Evolutionary conservation across 1,284 basidiomycete genomes (phyloP).

Genomic region (Cryptococcus floricola): DNA sequence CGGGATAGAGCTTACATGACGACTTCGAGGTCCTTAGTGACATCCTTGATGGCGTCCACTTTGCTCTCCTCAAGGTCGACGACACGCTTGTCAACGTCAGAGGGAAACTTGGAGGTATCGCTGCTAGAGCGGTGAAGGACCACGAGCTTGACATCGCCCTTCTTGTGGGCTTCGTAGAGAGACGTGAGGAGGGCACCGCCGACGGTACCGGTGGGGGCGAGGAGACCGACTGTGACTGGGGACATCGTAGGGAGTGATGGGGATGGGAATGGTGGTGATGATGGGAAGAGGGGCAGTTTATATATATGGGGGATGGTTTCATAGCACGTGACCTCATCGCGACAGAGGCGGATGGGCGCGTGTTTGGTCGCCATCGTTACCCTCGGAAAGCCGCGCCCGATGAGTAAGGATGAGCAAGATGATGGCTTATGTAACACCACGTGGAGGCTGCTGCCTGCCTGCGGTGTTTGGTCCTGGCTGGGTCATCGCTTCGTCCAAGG

Average conservation of each 20-base stretch:
- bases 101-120: conserved; percentile 14
- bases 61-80: conserved; percentile 12
- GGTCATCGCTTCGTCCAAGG: no score
- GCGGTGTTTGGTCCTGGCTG: no score
- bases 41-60: conserved; percentile 3
- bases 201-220: conserved; percentile 19
- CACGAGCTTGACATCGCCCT: conserved; percentile 16
- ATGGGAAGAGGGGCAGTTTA: not conserved
- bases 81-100: conserved; percentile 15
- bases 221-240: conserved; percentile 8
- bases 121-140: conserved; percentile 19
- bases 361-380: no score
- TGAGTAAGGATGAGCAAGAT: no score
- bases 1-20: conserved; percentile 16
- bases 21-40: conserved; percentile 15
- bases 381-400: no score
- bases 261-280: not conserved
- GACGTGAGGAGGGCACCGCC: conserved; percentile 8
- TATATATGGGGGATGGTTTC: no score
- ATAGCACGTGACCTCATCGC: no score
- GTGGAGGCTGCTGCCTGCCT: no score
- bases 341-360: no score
- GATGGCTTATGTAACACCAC: no score
- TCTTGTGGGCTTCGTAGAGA: conserved; percentile 11
- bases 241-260: not conserved